phyloP scores from a whole-genome alignment of 208 protist genomes.

The Acanthamoeba lenticulata region DNA sequence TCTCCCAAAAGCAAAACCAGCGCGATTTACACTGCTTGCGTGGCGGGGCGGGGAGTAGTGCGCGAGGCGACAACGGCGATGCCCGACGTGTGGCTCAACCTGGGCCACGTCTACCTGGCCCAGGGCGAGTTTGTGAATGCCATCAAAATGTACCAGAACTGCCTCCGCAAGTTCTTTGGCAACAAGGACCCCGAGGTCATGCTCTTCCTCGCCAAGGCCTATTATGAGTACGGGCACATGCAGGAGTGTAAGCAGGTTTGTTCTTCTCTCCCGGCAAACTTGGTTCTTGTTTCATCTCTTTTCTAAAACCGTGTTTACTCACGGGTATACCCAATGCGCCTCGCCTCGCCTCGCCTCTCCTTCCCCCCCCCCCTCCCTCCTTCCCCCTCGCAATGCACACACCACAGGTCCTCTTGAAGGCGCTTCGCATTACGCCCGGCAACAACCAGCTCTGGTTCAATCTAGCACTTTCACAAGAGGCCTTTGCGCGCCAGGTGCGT shows the following conservation, averaged over 20 bases:
- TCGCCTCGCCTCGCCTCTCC: background rate
- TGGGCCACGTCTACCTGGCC: conserved; percentile 69
- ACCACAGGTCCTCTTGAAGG: conserved; percentile 68
- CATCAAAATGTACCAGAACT: conserved; percentile 78
- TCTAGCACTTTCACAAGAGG: conserved; percentile 67
- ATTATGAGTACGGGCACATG: conserved; percentile 62
- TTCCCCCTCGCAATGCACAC: background rate
- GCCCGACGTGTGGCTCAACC: conserved; percentile 69
- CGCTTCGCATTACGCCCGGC: conserved; percentile 62
- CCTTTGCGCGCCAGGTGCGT: background rate
- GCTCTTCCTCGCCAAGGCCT: conserved; percentile 73
- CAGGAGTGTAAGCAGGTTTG: conserved; percentile 63
- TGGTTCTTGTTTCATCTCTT: no score
- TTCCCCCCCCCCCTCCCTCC: background rate
- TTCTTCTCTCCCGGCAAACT: no score
- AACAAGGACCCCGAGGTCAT: conserved; percentile 67
- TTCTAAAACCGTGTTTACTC: no score
- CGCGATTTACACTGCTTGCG: conserved; percentile 35
- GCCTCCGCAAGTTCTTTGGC: conserved; percentile 70
- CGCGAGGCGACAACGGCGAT: conserved; percentile 1
- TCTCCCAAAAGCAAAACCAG: background rate
- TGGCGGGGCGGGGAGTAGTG: conserved; percentile 9
- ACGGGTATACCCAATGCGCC: no score
- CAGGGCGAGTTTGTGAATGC: conserved; percentile 72
- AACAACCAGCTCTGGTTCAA: conserved; percentile 75